phyloP scores from a whole-genome alignment of 2,329 filamentous ascomycete species.

The Blumeria graminis region DNA sequence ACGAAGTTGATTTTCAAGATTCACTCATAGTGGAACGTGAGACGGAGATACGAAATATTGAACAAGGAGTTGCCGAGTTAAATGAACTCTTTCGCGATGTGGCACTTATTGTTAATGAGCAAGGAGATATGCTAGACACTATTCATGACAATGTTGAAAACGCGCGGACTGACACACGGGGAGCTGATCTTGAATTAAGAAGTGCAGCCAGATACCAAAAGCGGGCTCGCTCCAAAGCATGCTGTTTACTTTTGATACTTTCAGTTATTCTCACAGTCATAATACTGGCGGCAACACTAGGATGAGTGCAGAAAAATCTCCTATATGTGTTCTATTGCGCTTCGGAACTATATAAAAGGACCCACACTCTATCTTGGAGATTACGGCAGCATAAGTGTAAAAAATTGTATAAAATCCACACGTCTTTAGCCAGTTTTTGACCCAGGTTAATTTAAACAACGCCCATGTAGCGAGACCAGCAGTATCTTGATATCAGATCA shows the following conservation, averaged over 20 bases:
- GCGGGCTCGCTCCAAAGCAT: slow-evolving; percentile 82
- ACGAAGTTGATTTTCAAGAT: slow-evolving; percentile 95
- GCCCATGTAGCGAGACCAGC: too few species aligned
- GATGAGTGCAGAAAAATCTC: slow-evolving; percentile 39
- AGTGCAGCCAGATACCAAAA: slow-evolving; percentile 83
- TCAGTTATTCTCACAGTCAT: slow-evolving; percentile 77
- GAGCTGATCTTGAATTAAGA: slow-evolving; percentile 65
- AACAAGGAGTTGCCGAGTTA: slow-evolving; percentile 82
- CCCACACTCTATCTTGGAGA: too few species aligned
- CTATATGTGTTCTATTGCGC: slow-evolving; percentile 73
- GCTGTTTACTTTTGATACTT: slow-evolving; percentile 71
- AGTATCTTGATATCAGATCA: too few species aligned
- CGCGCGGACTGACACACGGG: slow-evolving; percentile 56
- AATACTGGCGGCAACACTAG: slow-evolving; percentile 61
- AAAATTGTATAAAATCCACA: too few species aligned
- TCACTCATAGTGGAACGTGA: slow-evolving; percentile 88
- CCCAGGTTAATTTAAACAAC: too few species aligned
- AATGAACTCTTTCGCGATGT: slow-evolving; percentile 96
- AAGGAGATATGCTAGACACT: slow-evolving; percentile 68
- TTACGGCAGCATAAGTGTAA: too few species aligned
- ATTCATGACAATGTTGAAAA: slow-evolving; percentile 76
- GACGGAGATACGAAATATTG: slow-evolving; percentile 89
- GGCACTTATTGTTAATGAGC: slow-evolving; percentile 88
- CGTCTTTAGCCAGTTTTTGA: too few species aligned
- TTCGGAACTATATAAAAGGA: slow-evolving; percentile 5